These are phyloP conservation scores for Beta macrorhiza DNA, from an alignment of 179 eudicot genomes.

Conservation along the genomic window DNA sequence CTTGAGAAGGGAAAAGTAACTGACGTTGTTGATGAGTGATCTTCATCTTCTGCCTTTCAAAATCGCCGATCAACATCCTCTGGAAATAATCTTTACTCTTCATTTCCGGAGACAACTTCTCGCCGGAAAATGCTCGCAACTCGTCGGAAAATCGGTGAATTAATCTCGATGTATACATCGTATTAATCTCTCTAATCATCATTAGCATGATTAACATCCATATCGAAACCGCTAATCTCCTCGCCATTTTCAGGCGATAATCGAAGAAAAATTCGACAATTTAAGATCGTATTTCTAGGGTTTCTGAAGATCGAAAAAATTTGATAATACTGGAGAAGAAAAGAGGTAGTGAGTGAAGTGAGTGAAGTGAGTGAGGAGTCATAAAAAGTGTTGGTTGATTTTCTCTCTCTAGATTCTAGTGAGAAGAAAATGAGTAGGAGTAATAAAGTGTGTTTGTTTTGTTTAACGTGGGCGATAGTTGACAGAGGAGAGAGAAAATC, in stretches of 20 bases:
- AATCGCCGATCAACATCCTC: slow-evolving; percentile 51
- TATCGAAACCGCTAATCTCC: not conserved
- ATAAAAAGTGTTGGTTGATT: not conserved
- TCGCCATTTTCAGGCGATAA: slow-evolving; percentile 3
- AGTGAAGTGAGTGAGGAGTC: not conserved
- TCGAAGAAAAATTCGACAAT: not conserved
- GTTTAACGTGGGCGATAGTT: not conserved
- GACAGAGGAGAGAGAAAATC: not conserved
- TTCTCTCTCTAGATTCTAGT: too few relatives aligned
- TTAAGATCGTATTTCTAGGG: not conserved
- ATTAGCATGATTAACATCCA: slow-evolving; percentile 12
- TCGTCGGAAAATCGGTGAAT: slow-evolving; percentile 84
- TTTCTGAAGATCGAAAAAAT: slow-evolving; percentile 10
- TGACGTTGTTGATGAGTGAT: slow-evolving; percentile 42
- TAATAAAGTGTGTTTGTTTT: not conserved
- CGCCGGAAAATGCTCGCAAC: slow-evolving; percentile 37
- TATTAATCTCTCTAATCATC: not conserved
- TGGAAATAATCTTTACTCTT: slow-evolving; percentile 59
- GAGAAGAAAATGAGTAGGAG: not conserved
- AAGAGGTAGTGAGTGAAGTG: not conserved
- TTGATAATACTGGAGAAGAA: not conserved
- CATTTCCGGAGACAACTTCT: slow-evolving; percentile 41
- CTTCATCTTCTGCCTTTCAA: slow-evolving; percentile 65
- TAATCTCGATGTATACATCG: slow-evolving; percentile 49
- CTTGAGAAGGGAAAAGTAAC: slow-evolving; percentile 57